phyloP scores from a whole-genome alignment of 2,329 filamentous ascomycete species.

The Xylaria digitata region DNA sequence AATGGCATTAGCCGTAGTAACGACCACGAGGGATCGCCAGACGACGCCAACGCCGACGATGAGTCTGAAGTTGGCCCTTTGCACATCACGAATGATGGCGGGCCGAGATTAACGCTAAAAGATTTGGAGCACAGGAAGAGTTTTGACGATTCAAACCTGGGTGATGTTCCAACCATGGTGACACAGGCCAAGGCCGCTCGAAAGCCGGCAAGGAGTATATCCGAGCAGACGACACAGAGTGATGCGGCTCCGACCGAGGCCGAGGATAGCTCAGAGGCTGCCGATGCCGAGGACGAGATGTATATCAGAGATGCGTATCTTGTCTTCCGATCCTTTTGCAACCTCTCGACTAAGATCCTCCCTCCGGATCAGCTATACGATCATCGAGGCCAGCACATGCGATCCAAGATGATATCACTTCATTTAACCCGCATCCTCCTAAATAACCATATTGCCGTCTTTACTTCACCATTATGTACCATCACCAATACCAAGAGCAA shows the following conservation, averaged over 20 bases:
- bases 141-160: slow-evolving; percentile 74
- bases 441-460: slow-evolving; percentile 92
- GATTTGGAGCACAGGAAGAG: slow-evolving; percentile 75
- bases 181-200: slow-evolving; percentile 66
- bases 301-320: slow-evolving; percentile 97
- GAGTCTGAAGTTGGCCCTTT: slow-evolving; percentile 44
- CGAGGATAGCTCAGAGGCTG: slow-evolving; percentile 68
- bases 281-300: slow-evolving; percentile 87
- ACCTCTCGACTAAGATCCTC: slow-evolving; percentile 91
- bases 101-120: slow-evolving; percentile 71
- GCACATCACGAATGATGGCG: slow-evolving; percentile 53
- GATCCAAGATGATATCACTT: slow-evolving; percentile 93
- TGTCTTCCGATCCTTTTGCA: slow-evolving; percentile 97
- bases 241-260: slow-evolving; percentile 64
- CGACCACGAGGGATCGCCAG: slow-evolving; percentile 50
- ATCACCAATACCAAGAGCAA: slow-evolving; percentile 92
- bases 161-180: slow-evolving; percentile 75
- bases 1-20: slow-evolving; percentile 48
- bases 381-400: slow-evolving; percentile 93
- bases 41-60: slow-evolving; percentile 49
- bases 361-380: slow-evolving; percentile 93
- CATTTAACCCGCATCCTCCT: slow-evolving; percentile 95
- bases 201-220: slow-evolving; percentile 59
- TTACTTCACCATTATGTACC: slow-evolving; percentile 89
- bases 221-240: slow-evolving; percentile 62